These are phyloP conservation scores for Gaultheria prostrata DNA, from an alignment of 148 eudicot genomes.

Conservation along the genomic window DNA sequence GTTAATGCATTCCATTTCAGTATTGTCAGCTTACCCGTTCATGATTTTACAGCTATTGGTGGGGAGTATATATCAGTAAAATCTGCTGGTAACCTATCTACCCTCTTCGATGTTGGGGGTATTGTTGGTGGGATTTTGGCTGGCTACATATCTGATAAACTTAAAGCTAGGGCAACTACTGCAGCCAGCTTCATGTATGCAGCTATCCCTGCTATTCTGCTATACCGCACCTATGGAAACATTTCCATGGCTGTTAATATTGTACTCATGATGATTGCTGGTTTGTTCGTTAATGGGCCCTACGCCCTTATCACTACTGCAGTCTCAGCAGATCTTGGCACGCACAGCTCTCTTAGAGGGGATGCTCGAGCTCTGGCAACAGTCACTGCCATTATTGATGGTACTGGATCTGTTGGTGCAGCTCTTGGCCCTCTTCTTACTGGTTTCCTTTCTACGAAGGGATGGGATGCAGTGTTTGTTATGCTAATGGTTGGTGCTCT, in stretches of 20 bases:
- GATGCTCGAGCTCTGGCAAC: slow-evolving; percentile 95
- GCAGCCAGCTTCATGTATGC: slow-evolving; percentile 85
- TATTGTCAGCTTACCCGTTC: slow-evolving; percentile 10
- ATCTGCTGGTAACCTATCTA: slow-evolving; percentile 95
- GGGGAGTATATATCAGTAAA: slow-evolving; percentile 78
- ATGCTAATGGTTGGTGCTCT: slow-evolving; percentile 79
- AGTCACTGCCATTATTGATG: slow-evolving; percentile 97
- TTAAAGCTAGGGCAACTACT: slow-evolving; percentile 82
- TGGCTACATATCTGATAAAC: slow-evolving; percentile 85
- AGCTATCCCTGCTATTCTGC: slow-evolving; percentile 78
- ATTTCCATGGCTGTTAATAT: slow-evolving; percentile 66
- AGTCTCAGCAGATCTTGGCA: slow-evolving; percentile 95
- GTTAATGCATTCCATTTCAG: neutral
- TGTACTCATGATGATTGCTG: slow-evolving; percentile 81
- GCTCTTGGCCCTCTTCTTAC: slow-evolving; percentile 91
- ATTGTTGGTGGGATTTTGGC: slow-evolving; percentile 89
- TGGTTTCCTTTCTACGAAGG: slow-evolving; percentile 75
- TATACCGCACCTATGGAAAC: slow-evolving; percentile 74
- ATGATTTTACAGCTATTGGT: slow-evolving; percentile 66
- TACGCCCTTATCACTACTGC: slow-evolving; percentile 98
- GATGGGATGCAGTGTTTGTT: slow-evolving; percentile 79
- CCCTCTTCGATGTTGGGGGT: slow-evolving; percentile 93
- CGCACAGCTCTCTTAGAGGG: slow-evolving; percentile 82
- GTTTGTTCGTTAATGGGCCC: slow-evolving; percentile 85
- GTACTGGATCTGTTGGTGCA: slow-evolving; percentile 94